Conservation (phyloP, 139 green algal genomes). For the Chlorella sorokiniana region DNA sequence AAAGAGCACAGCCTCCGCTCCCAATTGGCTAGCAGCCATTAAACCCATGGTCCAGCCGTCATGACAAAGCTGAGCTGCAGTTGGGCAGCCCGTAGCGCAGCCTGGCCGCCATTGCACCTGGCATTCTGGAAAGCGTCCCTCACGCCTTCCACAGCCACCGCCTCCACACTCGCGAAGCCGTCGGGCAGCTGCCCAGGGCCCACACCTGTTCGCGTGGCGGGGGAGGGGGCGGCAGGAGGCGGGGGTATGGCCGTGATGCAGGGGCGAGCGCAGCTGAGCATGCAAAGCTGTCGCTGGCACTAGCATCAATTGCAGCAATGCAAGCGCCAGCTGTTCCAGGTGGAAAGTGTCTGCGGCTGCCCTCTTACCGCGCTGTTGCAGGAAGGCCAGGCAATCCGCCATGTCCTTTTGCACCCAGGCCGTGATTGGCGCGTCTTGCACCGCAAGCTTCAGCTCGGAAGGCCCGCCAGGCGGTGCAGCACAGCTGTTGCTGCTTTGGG, state of each 20-base stretch:
- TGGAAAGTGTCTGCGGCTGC: not conserved
- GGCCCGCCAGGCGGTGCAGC: not conserved
- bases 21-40: no score
- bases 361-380: not conserved
- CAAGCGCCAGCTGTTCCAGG: not conserved
- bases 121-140: slow-evolving; percentile 20
- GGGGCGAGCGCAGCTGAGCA: no score
- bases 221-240: not conserved
- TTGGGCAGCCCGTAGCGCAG: no score
- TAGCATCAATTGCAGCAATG: not conserved
- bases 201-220: not conserved
- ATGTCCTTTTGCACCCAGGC: slow-evolving; percentile 18
- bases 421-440: not conserved
- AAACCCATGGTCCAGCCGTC: no score
- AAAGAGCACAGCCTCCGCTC: no score
- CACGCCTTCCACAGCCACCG: slow-evolving; percentile 22
- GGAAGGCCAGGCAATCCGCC: not conserved
- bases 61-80: no score
- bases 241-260: no score
- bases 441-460: not conserved
- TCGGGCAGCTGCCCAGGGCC: not conserved
- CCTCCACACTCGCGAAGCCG: not conserved
- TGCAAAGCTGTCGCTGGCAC: no score
- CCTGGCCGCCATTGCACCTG: no score
- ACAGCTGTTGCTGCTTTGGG: not conserved